Evolutionary conservation across 1,284 basidiomycete species (phyloP).

Genomic region (Fomitopsis palustris): DNA sequence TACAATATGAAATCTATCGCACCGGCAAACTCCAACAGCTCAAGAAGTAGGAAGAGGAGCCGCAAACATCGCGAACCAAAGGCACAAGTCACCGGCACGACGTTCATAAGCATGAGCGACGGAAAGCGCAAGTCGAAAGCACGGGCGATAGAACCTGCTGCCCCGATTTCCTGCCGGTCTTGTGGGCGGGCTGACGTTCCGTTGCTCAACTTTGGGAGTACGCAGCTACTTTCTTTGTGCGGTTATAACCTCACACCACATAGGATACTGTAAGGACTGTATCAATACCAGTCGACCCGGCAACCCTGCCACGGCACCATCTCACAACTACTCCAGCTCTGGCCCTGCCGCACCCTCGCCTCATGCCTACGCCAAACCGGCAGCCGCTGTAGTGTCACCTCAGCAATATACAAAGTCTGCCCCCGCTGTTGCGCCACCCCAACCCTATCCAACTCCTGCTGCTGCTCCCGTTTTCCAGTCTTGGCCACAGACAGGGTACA

Average conservation of each 20-base stretch:
- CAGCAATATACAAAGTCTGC: conserved; percentile 4
- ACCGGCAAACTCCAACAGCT: conserved; percentile 29
- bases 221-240: conserved; percentile 26
- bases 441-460: conserved; percentile 2
- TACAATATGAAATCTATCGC: conserved; percentile 54
- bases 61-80: conserved; percentile 18
- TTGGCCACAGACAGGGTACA: neutral
- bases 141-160: conserved; percentile 22
- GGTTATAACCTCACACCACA: neutral
- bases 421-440: neutral
- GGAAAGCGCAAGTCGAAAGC: conserved; percentile 20
- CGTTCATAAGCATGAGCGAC: conserved; percentile 13
- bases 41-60: conserved; percentile 22
- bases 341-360: neutral
- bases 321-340: conserved; percentile 12
- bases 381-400: neutral
- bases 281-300: conserved; percentile 41
- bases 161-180: conserved; percentile 49
- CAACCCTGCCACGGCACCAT: neutral
- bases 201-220: conserved; percentile 65
- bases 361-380: neutral
- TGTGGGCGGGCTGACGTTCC: conserved; percentile 69
- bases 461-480: neutral
- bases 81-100: neutral
- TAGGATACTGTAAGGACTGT: conserved; percentile 44